phyloP scores from a whole-genome alignment of 192 early-diverging fungal species.

The Physocladia obscura region DNA sequence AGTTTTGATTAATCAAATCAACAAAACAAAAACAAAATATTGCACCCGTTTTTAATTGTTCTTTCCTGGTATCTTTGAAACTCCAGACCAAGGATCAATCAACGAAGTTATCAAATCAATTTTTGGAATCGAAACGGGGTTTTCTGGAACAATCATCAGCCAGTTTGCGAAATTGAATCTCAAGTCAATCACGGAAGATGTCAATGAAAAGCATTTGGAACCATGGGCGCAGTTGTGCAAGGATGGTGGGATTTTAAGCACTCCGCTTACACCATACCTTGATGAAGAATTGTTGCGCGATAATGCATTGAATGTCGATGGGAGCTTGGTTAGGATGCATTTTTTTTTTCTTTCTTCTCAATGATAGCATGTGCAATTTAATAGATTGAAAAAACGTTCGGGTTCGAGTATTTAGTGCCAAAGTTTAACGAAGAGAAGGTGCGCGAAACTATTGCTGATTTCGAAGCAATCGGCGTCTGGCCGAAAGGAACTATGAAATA shows the following conservation, averaged over 20 bases:
- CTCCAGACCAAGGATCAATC: slow-evolving; percentile 75
- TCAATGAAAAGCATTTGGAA: slow-evolving; percentile 89
- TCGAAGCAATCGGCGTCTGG: slow-evolving; percentile 81
- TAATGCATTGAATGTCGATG: slow-evolving; percentile 80
- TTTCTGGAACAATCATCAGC: slow-evolving; percentile 74
- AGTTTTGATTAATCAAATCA: no score
- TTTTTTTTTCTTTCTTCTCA: background rate
- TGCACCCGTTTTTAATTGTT: no score
- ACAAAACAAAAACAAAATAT: no score
- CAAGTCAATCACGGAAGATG: slow-evolving; percentile 82
- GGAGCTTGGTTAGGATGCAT: slow-evolving; percentile 55
- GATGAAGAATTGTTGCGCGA: slow-evolving; percentile 89
- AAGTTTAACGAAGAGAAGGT: slow-evolving; percentile 67
- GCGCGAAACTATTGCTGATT: slow-evolving; percentile 74
- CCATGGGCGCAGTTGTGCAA: slow-evolving; percentile 89
- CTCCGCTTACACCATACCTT: slow-evolving; percentile 88
- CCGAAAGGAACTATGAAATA: slow-evolving; percentile 56
- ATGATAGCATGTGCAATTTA: no score
- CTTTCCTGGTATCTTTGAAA: background rate
- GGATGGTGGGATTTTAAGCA: slow-evolving; percentile 66
- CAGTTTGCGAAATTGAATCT: slow-evolving; percentile 82
- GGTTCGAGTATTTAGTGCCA: slow-evolving; percentile 70
- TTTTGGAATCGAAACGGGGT: slow-evolving; percentile 83
- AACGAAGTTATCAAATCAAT: slow-evolving; percentile 69
- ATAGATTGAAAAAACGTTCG: slow-evolving; percentile 67